Evolutionary conservation across 1,284 basidiomycete species (phyloP).

Genomic region (Papiliotrema terrestris): DNA sequence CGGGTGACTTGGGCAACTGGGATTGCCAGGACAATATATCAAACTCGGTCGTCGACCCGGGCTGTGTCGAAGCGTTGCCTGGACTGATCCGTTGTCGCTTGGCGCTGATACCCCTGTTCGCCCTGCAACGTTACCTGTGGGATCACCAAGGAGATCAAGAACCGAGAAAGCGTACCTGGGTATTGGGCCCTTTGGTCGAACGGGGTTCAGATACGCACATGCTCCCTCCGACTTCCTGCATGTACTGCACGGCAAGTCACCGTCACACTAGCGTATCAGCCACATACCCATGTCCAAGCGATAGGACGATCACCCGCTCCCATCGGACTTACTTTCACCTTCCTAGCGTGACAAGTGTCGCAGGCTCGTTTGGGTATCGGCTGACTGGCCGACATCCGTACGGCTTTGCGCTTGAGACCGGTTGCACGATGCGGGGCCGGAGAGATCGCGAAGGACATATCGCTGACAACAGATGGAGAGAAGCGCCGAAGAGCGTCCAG

Average conservation of each 20-base stretch:
- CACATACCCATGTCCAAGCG: too few relatives aligned
- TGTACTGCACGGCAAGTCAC: conserved; percentile 14
- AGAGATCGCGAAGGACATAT: too few relatives aligned
- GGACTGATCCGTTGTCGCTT: neutral
- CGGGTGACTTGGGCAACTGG: neutral
- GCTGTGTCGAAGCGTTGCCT: neutral
- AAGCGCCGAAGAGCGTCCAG: too few relatives aligned
- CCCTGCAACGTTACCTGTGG: neutral
- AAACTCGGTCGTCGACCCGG: neutral
- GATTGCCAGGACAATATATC: neutral
- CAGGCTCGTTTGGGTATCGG: conserved; percentile 15
- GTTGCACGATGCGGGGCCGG: too few relatives aligned
- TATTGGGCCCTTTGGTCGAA: conserved; percentile 22
- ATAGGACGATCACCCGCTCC: too few relatives aligned
- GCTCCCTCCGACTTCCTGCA: conserved; percentile 8
- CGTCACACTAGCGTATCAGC: conserved; percentile 19
- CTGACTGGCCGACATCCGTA: too few relatives aligned
- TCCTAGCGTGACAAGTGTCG: conserved; percentile 28
- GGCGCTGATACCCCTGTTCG: neutral
- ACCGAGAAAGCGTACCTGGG: conserved; percentile 16
- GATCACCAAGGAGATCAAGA: neutral
- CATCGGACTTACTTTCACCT: conserved; percentile 22
- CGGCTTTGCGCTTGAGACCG: too few relatives aligned
- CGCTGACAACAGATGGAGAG: too few relatives aligned
- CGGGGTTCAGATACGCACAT: conserved; percentile 27